phyloP scores from a whole-genome alignment of 768 basidiomycete species.

The Macrocybe gigantea region DNA sequence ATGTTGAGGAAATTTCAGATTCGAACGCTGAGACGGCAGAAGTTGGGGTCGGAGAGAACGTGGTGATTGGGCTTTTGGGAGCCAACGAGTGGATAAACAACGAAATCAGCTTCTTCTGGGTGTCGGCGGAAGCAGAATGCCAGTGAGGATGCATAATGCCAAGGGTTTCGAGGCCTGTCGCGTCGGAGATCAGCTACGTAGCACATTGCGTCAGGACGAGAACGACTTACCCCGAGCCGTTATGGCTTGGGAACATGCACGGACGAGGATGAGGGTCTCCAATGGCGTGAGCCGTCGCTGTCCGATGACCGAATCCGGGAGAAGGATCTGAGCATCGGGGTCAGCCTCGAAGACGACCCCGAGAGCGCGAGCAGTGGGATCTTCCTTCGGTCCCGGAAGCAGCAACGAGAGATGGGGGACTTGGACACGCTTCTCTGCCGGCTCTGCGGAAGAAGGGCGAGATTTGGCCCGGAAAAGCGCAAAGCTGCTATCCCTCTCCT shows the following conservation, averaged over 20 bases:
- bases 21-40: constrained; percentile 49
- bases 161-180: constrained; percentile 68
- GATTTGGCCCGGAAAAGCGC: constrained; percentile 46
- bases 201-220: constrained; percentile 4
- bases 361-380: constrained; percentile 38
- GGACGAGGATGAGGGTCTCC: constrained; percentile 60
- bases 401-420: constrained; percentile 59
- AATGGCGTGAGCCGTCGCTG: constrained; percentile 52
- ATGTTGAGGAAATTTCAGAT: constrained; percentile 57
- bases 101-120: constrained; percentile 66
- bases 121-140: constrained; percentile 64
- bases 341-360: constrained; percentile 59
- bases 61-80: constrained; percentile 36
- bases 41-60: constrained; percentile 45
- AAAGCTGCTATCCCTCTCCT: constrained; percentile 38
- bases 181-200: constrained; percentile 5
- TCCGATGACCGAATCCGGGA: constrained; percentile 52
- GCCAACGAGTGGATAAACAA: constrained; percentile 65
- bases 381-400: constrained; percentile 49
- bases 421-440: constrained; percentile 26
- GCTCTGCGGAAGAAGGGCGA: constrained; percentile 27
- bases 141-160: constrained; percentile 86
- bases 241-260: constrained; percentile 65
- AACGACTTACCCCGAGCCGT: constrained; percentile 52
- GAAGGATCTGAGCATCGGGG: constrained; percentile 36